A percentile compares a stretch with the other conserved stretches of the same genome.
phyloP scores from a whole-genome alignment of 2,329 filamentous ascomycete genomes.

The Fusarium longipes region DNA sequence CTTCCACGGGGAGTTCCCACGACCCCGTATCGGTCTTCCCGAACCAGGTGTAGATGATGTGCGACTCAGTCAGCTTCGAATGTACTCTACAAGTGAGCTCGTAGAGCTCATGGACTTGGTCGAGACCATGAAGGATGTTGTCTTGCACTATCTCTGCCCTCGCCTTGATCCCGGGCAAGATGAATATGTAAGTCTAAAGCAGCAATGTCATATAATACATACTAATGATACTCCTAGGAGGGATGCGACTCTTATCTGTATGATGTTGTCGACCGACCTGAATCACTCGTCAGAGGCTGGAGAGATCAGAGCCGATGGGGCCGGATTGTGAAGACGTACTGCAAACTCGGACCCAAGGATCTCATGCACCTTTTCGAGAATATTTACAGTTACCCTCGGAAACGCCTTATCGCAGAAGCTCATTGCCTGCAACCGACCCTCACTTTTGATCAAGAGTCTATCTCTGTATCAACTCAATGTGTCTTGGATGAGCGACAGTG shows the following conservation, averaged over 20 bases:
- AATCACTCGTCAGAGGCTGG: conserved; percentile 52
- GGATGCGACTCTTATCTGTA: conserved; percentile 37
- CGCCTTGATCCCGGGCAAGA: conserved; percentile 54
- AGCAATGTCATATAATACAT: neutral
- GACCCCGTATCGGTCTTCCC: conserved; percentile 53
- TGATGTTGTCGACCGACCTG: conserved; percentile 43
- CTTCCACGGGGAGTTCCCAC: conserved; percentile 60
- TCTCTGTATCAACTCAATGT: conserved; percentile 54
- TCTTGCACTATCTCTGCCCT: conserved; percentile 60
- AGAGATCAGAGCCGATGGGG: conserved; percentile 52
- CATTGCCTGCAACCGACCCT: conserved; percentile 56
- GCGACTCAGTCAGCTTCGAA: conserved; percentile 57
- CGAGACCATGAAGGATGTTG: conserved; percentile 57
- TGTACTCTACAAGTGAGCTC: conserved; percentile 57
- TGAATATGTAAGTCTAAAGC: conserved; percentile 48
- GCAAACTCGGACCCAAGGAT: conserved; percentile 62
- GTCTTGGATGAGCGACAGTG: conserved; percentile 54
- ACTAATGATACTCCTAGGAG: conserved; percentile 32
- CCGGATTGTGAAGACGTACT: conserved; percentile 57
- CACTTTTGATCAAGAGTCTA: conserved; percentile 58
- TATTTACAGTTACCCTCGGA: conserved; percentile 59
- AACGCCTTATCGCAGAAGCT: conserved; percentile 57
- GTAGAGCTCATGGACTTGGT: conserved; percentile 60
- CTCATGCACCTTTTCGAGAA: conserved; percentile 63
- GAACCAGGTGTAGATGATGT: conserved; percentile 55